phyloP scores from a whole-genome alignment of 2,329 filamentous ascomycete genomes.

The Ramularia endophylla region DNA sequence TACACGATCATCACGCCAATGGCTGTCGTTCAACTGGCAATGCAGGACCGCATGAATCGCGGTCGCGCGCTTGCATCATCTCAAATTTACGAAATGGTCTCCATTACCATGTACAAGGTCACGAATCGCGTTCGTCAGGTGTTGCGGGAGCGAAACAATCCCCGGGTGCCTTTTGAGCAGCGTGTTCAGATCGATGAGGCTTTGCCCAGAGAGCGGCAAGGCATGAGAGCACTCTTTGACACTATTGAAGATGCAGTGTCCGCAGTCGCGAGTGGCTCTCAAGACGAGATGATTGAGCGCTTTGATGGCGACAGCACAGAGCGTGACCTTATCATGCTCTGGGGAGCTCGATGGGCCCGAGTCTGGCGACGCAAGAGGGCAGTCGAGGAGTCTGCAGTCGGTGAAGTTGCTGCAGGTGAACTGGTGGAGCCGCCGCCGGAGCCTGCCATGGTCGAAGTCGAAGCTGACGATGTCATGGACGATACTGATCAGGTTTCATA shows the following conservation, averaged over 20 bases:
- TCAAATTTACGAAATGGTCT: conserved; percentile 84
- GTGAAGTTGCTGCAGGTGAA: conserved; percentile 49
- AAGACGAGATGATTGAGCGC: conserved; percentile 68
- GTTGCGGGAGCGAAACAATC: conserved; percentile 55
- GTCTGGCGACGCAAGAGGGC: conserved; percentile 77
- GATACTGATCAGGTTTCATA: conserved; percentile 26
- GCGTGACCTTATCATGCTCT: conserved; percentile 63
- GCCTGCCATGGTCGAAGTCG: conserved; percentile 14
- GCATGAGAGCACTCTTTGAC: conserved; percentile 74
- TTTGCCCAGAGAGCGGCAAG: conserved; percentile 61
- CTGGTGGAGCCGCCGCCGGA: conserved; percentile 30
- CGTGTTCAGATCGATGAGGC: conserved; percentile 59
- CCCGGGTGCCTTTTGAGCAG: conserved; percentile 52
- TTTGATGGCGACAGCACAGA: conserved; percentile 53
- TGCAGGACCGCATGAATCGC: conserved; percentile 56
- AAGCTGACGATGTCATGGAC: conserved; percentile 20
- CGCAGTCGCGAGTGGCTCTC: conserved; percentile 65
- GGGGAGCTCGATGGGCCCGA: conserved; percentile 81
- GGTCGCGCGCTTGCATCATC: conserved; percentile 59
- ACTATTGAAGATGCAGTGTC: conserved; percentile 72
- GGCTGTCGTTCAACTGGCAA: conserved; percentile 83
- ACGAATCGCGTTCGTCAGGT: conserved; percentile 80
- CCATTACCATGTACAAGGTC: conserved; percentile 84
- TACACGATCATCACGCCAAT: conserved; percentile 88
- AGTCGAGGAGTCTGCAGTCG: conserved; percentile 72